Evolutionary conservation across 805 yeast species (phyloP).

Genomic region (Metschnikowia picachoensis): DNA sequence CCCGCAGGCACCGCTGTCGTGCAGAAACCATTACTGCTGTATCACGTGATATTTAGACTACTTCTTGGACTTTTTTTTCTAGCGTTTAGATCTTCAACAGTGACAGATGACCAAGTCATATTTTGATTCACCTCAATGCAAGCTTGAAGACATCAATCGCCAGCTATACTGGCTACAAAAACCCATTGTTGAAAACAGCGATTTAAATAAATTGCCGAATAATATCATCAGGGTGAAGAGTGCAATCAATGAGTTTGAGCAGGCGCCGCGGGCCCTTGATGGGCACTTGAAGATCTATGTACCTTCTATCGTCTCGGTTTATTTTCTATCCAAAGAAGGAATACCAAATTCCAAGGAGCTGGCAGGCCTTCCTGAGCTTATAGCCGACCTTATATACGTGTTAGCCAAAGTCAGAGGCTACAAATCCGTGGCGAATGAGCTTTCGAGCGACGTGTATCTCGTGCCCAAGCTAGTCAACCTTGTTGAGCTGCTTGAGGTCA

Average conservation of each 20-base stretch:
- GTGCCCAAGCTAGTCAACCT: conserved; percentile 33
- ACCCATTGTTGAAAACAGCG: no score
- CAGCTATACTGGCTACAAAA: no score
- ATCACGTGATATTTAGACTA: no score
- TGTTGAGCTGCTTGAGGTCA: conserved; percentile 11
- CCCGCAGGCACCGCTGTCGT: no score
- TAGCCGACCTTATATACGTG: conserved; percentile 48
- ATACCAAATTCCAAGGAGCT: neutral
- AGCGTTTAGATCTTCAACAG: no score
- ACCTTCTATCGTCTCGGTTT: neutral
- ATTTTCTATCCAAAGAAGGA: neutral
- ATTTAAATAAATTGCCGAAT: neutral
- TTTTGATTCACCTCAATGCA: neutral
- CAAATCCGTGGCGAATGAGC: conserved; percentile 54
- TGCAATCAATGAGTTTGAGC: conserved; percentile 27
- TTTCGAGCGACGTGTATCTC: conserved; percentile 55
- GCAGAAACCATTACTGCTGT: no score
- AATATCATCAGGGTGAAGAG: neutral
- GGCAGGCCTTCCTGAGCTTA: conserved; percentile 4
- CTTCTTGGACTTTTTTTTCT: no score
- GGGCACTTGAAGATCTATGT: conserved; percentile 28
- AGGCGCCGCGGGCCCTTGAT: conserved; percentile 51
- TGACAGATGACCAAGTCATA: neutral
- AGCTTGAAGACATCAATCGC: neutral
- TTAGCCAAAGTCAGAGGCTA: conserved; percentile 64